Evolutionary conservation across 2,329 filamentous ascomycete species (phyloP).

Genomic region (Grosmannia penicillata): DNA sequence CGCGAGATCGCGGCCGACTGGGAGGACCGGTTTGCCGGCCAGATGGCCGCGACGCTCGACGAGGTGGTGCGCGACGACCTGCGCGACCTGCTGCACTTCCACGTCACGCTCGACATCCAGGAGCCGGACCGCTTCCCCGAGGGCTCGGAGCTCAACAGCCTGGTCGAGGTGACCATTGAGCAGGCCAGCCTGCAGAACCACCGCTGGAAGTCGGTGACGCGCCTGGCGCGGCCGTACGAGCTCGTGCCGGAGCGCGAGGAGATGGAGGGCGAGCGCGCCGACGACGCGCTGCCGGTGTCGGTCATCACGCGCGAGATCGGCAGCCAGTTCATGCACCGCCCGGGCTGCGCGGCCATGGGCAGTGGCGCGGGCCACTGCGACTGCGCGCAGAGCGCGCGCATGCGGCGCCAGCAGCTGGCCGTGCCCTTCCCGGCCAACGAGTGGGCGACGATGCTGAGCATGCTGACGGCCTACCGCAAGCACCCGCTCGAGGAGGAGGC

Average conservation of each 20-base stretch:
- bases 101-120: constrained; percentile 43
- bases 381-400: constrained; percentile 27
- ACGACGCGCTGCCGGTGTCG: constrained; percentile 15
- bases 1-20: constrained; percentile 38
- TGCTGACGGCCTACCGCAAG: constrained; percentile 35
- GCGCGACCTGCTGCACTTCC: constrained; percentile 46
- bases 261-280: constrained; percentile 1
- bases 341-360: constrained; percentile 26
- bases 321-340: constrained; percentile 31
- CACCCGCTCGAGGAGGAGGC: constrained; percentile 16
- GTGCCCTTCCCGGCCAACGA: constrained; percentile 43
- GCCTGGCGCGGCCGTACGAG: constrained; percentile 40
- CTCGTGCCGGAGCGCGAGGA: constrained; percentile 17
- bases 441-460: constrained; percentile 44
- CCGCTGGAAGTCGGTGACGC: constrained; percentile 46
- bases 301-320: constrained; percentile 35
- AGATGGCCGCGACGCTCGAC: constrained; percentile 36
- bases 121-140: constrained; percentile 40
- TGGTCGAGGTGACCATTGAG: constrained; percentile 43
- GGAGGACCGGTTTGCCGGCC: constrained; percentile 39
- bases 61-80: constrained; percentile 31
- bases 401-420: constrained; percentile 30
- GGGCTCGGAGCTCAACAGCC: constrained; percentile 43
- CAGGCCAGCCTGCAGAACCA: constrained; percentile 37
- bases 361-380: constrained; percentile 25